Percentiles rank a stretch among this genome's conserved stretches.
Evolutionary conservation across 129 eudicot genomes (phyloP).

Genomic region (Flaveria bidentis): DNA sequence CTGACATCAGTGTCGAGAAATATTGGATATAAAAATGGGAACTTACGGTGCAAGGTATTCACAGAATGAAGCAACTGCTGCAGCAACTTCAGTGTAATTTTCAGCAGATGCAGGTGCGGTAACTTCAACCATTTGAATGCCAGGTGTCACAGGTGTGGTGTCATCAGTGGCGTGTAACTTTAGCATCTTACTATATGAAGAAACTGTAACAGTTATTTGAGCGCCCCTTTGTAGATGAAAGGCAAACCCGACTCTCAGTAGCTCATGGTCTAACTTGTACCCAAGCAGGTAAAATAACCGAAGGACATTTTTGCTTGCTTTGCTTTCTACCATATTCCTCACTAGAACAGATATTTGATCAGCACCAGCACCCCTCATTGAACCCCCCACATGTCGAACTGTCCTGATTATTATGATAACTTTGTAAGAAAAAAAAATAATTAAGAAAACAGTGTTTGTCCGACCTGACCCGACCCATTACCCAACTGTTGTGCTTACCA

Average conservation of each 20-base stretch:
- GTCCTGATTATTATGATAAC: conserved; percentile 47
- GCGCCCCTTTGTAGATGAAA: conserved; percentile 82
- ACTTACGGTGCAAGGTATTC: conserved; percentile 99
- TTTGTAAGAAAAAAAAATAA: background rate
- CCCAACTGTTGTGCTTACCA: conserved; percentile 53
- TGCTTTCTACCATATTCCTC: conserved; percentile 81
- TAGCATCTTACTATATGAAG: conserved; percentile 88
- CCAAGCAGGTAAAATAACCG: conserved; percentile 79
- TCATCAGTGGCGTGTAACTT: conserved; percentile 89
- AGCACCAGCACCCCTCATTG: conserved; percentile 97
- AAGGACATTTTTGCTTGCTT: conserved; percentile 79
- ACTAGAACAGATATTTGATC: conserved; percentile 88
- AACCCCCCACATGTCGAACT: conserved; percentile 85
- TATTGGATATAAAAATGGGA: background rate
- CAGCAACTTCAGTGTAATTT: conserved; percentile 71
- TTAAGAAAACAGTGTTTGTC: background rate
- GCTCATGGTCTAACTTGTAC: conserved; percentile 89
- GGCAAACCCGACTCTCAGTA: conserved; percentile 71
- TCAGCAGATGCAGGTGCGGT: conserved; percentile 94
- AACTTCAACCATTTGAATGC: conserved; percentile 92
- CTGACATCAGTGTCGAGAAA: background rate
- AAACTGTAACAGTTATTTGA: conserved; percentile 79
- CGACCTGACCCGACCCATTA: background rate
- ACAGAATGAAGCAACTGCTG: conserved; percentile 77
- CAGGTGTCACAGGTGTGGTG: conserved; percentile 81